These are phyloP conservation scores for Neocucurbitaria cava DNA, from an alignment of 2,329 filamentous ascomycete species.

Conservation along the genomic window DNA sequence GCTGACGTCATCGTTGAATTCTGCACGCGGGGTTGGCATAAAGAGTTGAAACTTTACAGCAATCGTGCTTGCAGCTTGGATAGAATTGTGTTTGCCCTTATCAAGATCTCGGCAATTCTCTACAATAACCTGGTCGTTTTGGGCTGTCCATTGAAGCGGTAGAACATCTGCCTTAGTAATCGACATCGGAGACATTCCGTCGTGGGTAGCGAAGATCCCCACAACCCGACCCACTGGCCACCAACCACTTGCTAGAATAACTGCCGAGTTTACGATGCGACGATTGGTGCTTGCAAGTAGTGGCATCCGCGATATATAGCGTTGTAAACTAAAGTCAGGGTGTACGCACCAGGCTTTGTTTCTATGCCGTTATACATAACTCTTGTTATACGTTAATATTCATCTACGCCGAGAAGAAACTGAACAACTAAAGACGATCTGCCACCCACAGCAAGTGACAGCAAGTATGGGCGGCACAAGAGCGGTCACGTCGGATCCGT, in stretches of 20 bases:
- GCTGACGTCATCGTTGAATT: not conserved
- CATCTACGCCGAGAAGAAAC: not conserved
- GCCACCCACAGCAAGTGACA: not conserved
- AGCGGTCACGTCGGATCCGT: conserved; percentile 18
- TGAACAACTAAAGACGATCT: not conserved
- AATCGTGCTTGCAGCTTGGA: no score
- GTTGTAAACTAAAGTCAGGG: not conserved
- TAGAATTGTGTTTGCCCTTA: no score
- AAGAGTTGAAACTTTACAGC: no score
- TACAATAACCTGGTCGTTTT: not conserved
- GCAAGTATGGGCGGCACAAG: conserved; percentile 10
- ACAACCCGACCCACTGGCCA: conserved; percentile 4
- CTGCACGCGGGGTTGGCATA: no score
- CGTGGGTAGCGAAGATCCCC: not conserved
- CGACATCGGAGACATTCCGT: conserved; percentile 3
- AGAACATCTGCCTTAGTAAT: not conserved
- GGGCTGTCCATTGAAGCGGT: conserved; percentile 1
- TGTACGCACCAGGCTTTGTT: not conserved
- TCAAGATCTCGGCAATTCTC: not conserved
- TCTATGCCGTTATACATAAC: no score
- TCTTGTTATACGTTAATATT: not conserved
- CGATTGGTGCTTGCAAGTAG: not conserved
- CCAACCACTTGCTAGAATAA: not conserved
- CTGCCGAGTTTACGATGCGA: conserved; percentile 5
- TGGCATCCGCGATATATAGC: not conserved